phyloP scores from a whole-genome alignment of 768 basidiomycete species.

The Cyclocybe cylindracea region DNA sequence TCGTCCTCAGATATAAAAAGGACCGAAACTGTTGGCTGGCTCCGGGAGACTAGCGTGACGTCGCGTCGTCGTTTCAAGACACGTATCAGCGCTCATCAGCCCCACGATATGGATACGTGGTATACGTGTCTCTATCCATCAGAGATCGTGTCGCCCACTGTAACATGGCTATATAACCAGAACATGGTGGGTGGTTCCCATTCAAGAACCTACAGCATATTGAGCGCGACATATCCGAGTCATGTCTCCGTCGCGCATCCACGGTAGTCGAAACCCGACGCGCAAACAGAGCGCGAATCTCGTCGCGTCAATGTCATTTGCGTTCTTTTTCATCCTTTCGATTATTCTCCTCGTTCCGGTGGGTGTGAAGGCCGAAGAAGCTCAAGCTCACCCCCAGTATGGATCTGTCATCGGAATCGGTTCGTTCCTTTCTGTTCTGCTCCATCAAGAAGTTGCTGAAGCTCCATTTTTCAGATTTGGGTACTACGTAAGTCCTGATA shows the following conservation, averaged over 20 bases:
- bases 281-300: constrained; percentile 14
- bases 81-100: too few relatives aligned
- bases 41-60: too few relatives aligned
- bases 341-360: constrained; percentile 69
- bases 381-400: constrained; percentile 48
- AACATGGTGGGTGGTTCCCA: too few relatives aligned
- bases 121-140: too few relatives aligned
- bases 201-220: too few relatives aligned
- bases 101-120: too few relatives aligned
- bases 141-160: too few relatives aligned
- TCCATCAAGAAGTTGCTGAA: background rate
- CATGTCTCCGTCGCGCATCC: constrained; percentile 77
- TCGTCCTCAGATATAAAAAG: too few relatives aligned
- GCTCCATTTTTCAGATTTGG: constrained; percentile 53
- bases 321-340: constrained; percentile 49
- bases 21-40: too few relatives aligned
- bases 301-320: constrained; percentile 43
- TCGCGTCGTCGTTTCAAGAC: too few relatives aligned
- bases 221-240: too few relatives aligned
- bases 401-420: constrained; percentile 86
- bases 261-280: constrained; percentile 36
- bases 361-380: constrained; percentile 47
- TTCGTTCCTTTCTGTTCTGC: constrained; percentile 26
- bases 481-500: constrained; percentile 59
- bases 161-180: too few relatives aligned